phyloP scores from a whole-genome alignment of 208 protist genomes.

The Trichomonas vaginalis region DNA sequence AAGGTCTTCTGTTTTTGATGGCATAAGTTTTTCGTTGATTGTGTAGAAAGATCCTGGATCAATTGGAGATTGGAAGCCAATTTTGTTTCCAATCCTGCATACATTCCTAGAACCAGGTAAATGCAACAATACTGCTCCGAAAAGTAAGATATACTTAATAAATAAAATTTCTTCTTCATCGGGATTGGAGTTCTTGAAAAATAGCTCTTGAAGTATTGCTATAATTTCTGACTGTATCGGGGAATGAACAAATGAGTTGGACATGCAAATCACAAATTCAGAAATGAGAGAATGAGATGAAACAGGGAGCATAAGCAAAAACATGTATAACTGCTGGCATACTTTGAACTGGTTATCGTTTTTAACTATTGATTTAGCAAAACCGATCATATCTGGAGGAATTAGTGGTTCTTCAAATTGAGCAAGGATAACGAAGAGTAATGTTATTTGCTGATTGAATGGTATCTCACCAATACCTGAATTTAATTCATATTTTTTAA shows the following conservation, averaged over 20 bases:
- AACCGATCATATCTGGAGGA: background rate
- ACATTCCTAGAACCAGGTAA: background rate
- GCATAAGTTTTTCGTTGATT: background rate
- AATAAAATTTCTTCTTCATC: background rate
- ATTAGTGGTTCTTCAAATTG: background rate
- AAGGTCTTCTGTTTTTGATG: background rate
- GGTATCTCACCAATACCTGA: background rate
- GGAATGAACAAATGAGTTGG: background rate
- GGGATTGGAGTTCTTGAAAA: background rate
- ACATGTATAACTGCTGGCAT: background rate
- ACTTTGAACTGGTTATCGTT: background rate
- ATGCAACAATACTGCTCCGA: background rate
- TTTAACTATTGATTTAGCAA: background rate
- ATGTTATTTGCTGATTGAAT: background rate
- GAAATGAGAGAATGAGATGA: background rate
- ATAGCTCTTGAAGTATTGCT: background rate
- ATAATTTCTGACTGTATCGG: background rate
- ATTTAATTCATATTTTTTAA: background rate
- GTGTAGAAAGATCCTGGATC: background rate
- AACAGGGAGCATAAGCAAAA: background rate
- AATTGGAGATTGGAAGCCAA: background rate
- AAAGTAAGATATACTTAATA: background rate
- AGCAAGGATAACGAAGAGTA: background rate
- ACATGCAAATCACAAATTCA: background rate
- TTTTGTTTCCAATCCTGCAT: background rate